Percentiles rank a stretch among this genome's conserved stretches.
phyloP scores from a whole-genome alignment of 2,329 filamentous ascomycete genomes.

The Cladosporium colombiae region DNA sequence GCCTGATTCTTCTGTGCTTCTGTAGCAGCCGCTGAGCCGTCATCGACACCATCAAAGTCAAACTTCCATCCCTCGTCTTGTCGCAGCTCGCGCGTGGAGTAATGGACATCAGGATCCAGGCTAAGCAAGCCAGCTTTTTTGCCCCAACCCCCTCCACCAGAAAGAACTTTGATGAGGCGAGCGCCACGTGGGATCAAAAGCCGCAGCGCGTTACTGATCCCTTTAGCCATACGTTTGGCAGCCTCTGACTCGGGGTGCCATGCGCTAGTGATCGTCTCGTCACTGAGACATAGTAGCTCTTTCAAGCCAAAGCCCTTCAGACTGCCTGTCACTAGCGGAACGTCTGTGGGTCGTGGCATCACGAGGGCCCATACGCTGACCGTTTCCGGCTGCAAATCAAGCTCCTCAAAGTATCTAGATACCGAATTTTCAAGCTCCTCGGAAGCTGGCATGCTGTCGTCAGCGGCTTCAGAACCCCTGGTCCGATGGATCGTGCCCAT shows the following conservation, averaged over 20 bases:
- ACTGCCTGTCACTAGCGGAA: too few relatives aligned
- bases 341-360: constrained; percentile 44
- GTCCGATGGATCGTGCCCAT: not conserved
- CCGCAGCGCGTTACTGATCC: not conserved
- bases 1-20: constrained; percentile 40
- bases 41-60: constrained; percentile 34
- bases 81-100: constrained; percentile 53
- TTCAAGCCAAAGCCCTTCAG: not conserved
- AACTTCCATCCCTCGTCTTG: constrained; percentile 59
- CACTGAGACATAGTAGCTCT: not conserved
- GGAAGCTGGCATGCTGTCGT: constrained; percentile 57
- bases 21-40: constrained; percentile 35
- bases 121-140: constrained; percentile 76
- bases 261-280: not conserved
- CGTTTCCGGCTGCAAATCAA: constrained; percentile 44
- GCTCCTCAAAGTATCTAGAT: constrained; percentile 55
- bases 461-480: constrained; percentile 22
- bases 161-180: constrained; percentile 59
- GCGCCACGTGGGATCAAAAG: constrained; percentile 32
- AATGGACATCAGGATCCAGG: constrained; percentile 67
- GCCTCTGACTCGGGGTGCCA: not conserved
- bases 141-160: constrained; percentile 84
- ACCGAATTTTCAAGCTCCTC: constrained; percentile 69
- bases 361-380: constrained; percentile 75
- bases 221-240: not conserved